These are phyloP conservation scores for Metschnikowia picachoensis DNA, from an alignment of 805 yeast species.

Conservation along the genomic window DNA sequence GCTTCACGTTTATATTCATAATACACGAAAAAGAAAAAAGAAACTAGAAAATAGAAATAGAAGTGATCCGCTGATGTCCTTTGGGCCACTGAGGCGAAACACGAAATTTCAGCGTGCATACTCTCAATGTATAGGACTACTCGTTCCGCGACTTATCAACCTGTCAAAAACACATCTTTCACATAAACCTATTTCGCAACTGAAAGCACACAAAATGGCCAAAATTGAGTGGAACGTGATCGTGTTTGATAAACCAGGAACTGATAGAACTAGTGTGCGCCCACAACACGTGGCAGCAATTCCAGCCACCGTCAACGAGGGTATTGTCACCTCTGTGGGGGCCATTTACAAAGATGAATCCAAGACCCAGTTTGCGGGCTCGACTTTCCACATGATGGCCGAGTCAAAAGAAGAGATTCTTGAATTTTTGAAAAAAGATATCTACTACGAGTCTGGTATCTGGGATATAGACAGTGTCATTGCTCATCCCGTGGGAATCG, in stretches of 20 bases:
- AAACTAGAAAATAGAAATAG: neutral
- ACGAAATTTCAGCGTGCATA: too few relatives aligned
- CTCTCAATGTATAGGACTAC: too few relatives aligned
- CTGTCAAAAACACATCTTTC: too few relatives aligned
- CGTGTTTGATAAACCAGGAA: conserved; percentile 64
- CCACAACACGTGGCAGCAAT: conserved; percentile 50
- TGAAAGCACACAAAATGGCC: conserved; percentile 9
- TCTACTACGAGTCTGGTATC: conserved; percentile 60
- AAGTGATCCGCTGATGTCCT: too few relatives aligned
- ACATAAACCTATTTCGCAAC: too few relatives aligned
- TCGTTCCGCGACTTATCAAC: too few relatives aligned
- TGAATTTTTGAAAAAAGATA: conserved; percentile 59
- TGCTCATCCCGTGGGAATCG: conserved; percentile 49
- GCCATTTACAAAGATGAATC: conserved; percentile 47
- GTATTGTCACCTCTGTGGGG: conserved; percentile 44
- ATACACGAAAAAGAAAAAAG: conserved; percentile 2
- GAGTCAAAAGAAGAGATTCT: conserved; percentile 61
- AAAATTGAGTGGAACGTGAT: conserved; percentile 46
- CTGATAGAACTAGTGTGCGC: conserved; percentile 52
- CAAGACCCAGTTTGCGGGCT: conserved; percentile 60
- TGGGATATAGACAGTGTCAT: conserved; percentile 70
- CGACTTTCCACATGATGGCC: conserved; percentile 60
- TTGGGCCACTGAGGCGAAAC: too few relatives aligned
- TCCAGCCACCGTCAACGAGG: conserved; percentile 38
- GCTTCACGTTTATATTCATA: conserved; percentile 9